Evolutionary conservation across 352 stramenopile species (phyloP).

Genomic region (Globisporangium ultimum): DNA sequence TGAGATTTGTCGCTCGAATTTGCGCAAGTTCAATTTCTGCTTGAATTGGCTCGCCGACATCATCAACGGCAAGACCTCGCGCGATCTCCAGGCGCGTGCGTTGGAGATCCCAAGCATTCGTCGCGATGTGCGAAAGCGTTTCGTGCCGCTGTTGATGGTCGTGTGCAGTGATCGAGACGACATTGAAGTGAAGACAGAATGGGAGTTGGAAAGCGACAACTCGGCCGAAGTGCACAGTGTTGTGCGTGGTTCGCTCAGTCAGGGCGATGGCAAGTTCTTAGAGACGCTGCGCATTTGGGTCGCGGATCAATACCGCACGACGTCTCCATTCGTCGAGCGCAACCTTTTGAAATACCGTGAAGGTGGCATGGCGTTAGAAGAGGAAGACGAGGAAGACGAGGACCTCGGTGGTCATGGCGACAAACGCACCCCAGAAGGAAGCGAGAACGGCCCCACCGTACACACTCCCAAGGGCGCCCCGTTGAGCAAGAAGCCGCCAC

Average conservation of each 20-base stretch:
- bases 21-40: conserved; percentile 84
- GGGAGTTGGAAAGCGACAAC: conserved; percentile 80
- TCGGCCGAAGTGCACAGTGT: conserved; percentile 58
- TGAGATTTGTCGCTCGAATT: conserved; percentile 82
- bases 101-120: conserved; percentile 79
- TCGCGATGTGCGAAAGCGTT: conserved; percentile 75
- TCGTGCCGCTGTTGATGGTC: conserved; percentile 73
- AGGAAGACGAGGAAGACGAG: conserved; percentile 17
- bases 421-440: conserved; percentile 1
- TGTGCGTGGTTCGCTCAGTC: conserved; percentile 47
- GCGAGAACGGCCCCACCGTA: background rate
- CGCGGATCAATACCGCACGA: conserved; percentile 82
- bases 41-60: conserved; percentile 84
- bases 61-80: conserved; percentile 70
- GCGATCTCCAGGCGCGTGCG: conserved; percentile 68
- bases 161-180: conserved; percentile 77
- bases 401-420: conserved; percentile 11
- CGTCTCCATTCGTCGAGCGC: conserved; percentile 81
- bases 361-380: conserved; percentile 48
- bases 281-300: conserved; percentile 86
- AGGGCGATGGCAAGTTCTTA: conserved; percentile 68
- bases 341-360: conserved; percentile 81
- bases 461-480: too few relatives aligned
- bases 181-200: conserved; percentile 84
- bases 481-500: conserved; percentile 6